Base-by-base conservation (phyloP, 2,329 filamentous ascomycete genomes). In the Orbilia ellipsospora region DNA sequence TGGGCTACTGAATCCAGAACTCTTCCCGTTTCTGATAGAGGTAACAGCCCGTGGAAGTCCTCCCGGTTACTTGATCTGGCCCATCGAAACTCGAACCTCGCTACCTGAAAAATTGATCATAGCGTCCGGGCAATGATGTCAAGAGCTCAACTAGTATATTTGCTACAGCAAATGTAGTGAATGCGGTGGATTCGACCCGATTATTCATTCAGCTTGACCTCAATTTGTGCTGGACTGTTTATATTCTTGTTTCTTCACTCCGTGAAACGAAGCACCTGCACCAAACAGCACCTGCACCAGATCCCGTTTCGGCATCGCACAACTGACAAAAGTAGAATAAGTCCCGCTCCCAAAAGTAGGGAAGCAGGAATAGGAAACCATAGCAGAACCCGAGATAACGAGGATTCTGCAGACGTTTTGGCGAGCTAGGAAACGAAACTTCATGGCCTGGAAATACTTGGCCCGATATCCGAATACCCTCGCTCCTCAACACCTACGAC, bases 271-370 rank as follows among this genome's bases (percentile, higher is more conserved):
- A 26, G 59, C 44, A 60, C 57, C 63, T 51, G 54, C 64, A 65
- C 64, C 64, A 75, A 75, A 75, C 72, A 16, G 42, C 56, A 69
- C 26, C 40, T 75, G 72, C 44, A 65, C 64, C 72, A 75, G 60
- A 69, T 60, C 72, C 64, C 64, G 72, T 75, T 75, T 75, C 72
- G 72, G 59, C 59, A 61, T 44, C 60, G 50, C 36, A 52, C 62
- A 51, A 57, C 40, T 2, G 16, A 61, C 57, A 28, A 63, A 70
- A 70, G 65, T 31, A 70, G 66, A 26, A 57, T 50, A 40, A 70
- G 18, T 36, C 20, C 61, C 60, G 60, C 51, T 13, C 28, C 40
- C 18, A 56, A 31, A 4, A 52, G 15, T 18, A 18, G 28, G 48
- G 16, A 50, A 57, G 51, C 5, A 40, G 40, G 26, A 48, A n/a